Conservation (phyloP, 2,329 filamentous ascomycete genomes). For the Juglanconis oblonga region DNA sequence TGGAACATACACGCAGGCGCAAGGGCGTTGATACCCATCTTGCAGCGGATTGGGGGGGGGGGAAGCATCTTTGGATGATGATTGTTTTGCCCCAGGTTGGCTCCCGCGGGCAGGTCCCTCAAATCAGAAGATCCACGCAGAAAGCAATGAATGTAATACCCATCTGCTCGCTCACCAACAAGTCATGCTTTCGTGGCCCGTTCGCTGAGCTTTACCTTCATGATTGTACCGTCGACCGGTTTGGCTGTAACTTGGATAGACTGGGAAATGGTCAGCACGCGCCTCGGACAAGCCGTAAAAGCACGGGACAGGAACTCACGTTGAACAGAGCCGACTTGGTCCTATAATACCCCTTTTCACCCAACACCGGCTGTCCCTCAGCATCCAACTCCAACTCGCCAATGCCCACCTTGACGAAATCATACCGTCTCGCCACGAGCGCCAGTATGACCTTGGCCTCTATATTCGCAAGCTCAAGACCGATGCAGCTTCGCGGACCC, state of each 20-base stretch:
- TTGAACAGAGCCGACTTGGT: conserved; percentile 26
- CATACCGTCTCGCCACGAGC: conserved; percentile 27
- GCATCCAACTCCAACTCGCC: conserved; percentile 26
- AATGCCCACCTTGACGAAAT: conserved; percentile 31
- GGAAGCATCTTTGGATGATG: not conserved
- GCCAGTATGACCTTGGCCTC: conserved; percentile 32
- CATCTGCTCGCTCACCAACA: not conserved
- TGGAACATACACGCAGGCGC: not conserved
- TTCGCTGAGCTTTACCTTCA: conserved; percentile 24
- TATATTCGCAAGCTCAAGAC: conserved; percentile 48
- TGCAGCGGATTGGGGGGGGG: not conserved
- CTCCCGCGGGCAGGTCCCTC: not conserved
- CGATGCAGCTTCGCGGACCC: conserved; percentile 52
- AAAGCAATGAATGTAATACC: not conserved
- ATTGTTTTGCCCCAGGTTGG: not conserved
- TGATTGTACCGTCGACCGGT: conserved; percentile 25
- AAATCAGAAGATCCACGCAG: not conserved
- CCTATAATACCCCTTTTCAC: conserved; percentile 25
- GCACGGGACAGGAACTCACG: conserved; percentile 20
- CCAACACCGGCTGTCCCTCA: conserved; percentile 20
- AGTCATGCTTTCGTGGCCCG: not conserved
- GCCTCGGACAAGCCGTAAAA: not conserved
- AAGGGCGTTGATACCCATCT: not conserved
- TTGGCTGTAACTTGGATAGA: conserved; percentile 27
- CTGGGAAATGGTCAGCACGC: conserved; percentile 17